phyloP scores from a whole-genome alignment of 495 filamentous ascomycete species.

The Lentithecium fluviatile region DNA sequence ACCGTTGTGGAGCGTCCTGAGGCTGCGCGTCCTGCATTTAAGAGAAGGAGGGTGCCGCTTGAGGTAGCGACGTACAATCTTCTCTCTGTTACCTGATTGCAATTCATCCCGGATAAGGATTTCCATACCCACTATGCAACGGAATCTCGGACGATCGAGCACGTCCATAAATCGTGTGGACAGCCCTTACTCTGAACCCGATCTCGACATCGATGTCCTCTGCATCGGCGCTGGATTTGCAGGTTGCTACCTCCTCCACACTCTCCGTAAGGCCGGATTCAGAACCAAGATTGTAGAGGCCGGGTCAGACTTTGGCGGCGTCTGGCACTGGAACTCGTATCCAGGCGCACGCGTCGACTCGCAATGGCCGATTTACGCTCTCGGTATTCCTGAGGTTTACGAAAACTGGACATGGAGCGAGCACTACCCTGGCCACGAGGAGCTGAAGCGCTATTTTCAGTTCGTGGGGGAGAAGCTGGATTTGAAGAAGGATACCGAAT shows the following conservation, averaged over 20 bases:
- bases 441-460: slow-evolving; percentile 14
- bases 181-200: neutral
- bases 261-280: slow-evolving; percentile 44
- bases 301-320: slow-evolving; percentile 51
- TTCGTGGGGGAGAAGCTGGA: slow-evolving; percentile 6
- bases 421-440: slow-evolving; percentile 12
- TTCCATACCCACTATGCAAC: neutral
- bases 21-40: no score
- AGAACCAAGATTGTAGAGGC: slow-evolving; percentile 50
- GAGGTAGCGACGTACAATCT: no score
- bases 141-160: neutral
- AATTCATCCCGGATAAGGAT: no score
- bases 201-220: slow-evolving; percentile 32
- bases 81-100: no score
- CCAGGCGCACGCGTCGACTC: slow-evolving; percentile 46
- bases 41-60: no score
- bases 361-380: slow-evolving; percentile 24
- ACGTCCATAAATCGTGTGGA: neutral
- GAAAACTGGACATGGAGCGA: slow-evolving; percentile 7
- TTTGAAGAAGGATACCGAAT: slow-evolving; percentile 13
- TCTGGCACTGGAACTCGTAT: slow-evolving; percentile 56
- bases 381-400: slow-evolving; percentile 14
- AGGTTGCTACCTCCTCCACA: slow-evolving; percentile 46
- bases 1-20: no score
- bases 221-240: slow-evolving; percentile 45